Evolutionary conservation across 805 yeast genomes (phyloP).

Genomic region (Candida ficus): DNA sequence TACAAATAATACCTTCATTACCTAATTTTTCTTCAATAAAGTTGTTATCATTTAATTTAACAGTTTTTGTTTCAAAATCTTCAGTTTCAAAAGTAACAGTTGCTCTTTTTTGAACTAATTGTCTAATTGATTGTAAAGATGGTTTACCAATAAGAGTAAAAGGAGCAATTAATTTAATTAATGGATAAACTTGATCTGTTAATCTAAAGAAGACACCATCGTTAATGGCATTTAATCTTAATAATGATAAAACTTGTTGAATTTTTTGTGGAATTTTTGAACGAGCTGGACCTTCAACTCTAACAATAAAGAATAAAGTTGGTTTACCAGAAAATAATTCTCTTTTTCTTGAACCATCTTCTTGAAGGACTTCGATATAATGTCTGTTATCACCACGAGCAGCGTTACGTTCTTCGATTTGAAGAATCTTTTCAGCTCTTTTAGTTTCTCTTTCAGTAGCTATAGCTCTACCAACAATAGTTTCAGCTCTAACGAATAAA

Average conservation of each 20-base stretch:
- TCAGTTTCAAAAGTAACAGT: constrained; percentile 38
- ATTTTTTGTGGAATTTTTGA: constrained; percentile 64
- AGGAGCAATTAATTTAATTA: constrained; percentile 65
- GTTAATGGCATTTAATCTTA: constrained; percentile 55
- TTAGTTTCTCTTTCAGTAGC: constrained; percentile 64
- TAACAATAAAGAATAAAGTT: constrained; percentile 57
- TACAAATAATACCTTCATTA: constrained; percentile 67
- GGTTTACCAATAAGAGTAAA: constrained; percentile 73
- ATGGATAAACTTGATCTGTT: constrained; percentile 53
- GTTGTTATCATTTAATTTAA: constrained; percentile 67
- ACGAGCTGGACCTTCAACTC: constrained; percentile 61
- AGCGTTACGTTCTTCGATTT: constrained; percentile 39
- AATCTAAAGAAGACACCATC: constrained; percentile 70
- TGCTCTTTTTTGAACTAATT: constrained; percentile 73
- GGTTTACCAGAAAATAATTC: constrained; percentile 37
- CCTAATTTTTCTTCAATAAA: constrained; percentile 69
- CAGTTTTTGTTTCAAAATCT: constrained; percentile 29
- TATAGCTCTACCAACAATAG: constrained; percentile 59
- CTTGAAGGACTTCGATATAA: constrained; percentile 29
- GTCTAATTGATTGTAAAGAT: constrained; percentile 65
- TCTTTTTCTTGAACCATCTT: constrained; percentile 29
- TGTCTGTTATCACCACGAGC: constrained; percentile 27
- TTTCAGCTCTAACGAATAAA: constrained; percentile 69
- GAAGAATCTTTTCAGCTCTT: constrained; percentile 59
- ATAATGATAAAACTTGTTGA: constrained; percentile 48